These are phyloP conservation scores for Fragaria vesca DNA, from an alignment of 306 rosid genomes.

Conservation along the genomic window DNA sequence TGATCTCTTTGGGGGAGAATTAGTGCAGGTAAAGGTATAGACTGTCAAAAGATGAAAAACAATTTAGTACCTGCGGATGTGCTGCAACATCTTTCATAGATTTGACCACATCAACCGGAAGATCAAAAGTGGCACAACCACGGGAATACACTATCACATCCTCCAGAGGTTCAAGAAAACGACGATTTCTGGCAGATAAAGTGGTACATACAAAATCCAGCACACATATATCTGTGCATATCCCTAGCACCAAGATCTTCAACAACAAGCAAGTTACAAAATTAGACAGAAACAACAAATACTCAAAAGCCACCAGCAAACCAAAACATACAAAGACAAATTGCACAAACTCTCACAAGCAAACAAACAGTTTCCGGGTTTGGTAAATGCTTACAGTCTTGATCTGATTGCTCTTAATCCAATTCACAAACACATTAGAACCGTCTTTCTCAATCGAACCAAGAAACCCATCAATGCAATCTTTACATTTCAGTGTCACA, in stretches of 20 bases:
- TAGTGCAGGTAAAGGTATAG: background rate
- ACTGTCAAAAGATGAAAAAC: background rate
- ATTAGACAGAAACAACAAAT: slow-evolving; percentile 7
- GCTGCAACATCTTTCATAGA: slow-evolving; percentile 51
- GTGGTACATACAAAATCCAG: slow-evolving; percentile 77
- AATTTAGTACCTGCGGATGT: slow-evolving; percentile 77
- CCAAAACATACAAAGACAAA: background rate
- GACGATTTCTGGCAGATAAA: slow-evolving; percentile 66
- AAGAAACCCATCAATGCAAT: slow-evolving; percentile 74
- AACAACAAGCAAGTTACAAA: slow-evolving; percentile 10
- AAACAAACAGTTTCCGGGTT: background rate
- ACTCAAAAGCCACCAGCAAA: slow-evolving; percentile 2
- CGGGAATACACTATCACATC: slow-evolving; percentile 75
- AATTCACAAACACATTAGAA: slow-evolving; percentile 72
- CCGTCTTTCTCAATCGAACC: slow-evolving; percentile 67
- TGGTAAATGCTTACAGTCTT: slow-evolving; percentile 50
- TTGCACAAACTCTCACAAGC: slow-evolving; percentile 12
- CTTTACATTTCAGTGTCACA: slow-evolving; percentile 77
- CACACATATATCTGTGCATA: slow-evolving; percentile 88
- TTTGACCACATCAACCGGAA: slow-evolving; percentile 66
- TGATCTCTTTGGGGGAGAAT: background rate
- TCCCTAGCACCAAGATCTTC: slow-evolving; percentile 80
- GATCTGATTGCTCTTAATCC: slow-evolving; percentile 79
- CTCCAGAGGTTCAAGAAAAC: slow-evolving; percentile 65
- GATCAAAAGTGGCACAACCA: slow-evolving; percentile 83